Evolutionary conservation across 164 flowering plant genomes (phyloP).

Genomic region (Vitis riparia): DNA sequence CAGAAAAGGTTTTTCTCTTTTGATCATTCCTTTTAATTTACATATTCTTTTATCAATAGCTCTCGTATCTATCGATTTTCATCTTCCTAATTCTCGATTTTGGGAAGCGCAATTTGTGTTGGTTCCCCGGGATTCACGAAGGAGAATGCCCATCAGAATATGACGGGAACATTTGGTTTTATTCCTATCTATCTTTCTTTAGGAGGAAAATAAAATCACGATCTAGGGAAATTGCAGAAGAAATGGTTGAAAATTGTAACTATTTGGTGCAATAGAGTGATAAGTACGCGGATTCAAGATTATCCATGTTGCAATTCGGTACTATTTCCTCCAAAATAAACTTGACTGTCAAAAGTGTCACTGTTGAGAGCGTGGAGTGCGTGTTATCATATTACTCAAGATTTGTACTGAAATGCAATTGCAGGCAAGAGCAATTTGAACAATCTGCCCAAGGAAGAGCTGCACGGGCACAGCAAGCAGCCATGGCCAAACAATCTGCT

Average conservation of each 20-base stretch:
- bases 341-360: no score
- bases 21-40: not conserved
- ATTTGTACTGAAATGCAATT: constrained; percentile 4
- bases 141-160: no score
- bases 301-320: no score
- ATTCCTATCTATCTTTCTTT: no score
- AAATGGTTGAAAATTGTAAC: not conserved
- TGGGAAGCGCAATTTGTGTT: not conserved
- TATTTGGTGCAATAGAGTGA: not conserved
- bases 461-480: constrained; percentile 76
- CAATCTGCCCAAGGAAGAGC: constrained; percentile 91
- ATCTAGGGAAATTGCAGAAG: not conserved
- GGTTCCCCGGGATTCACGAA: no score
- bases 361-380: no score
- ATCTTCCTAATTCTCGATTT: not conserved
- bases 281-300: no score
- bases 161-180: no score
- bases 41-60: not conserved
- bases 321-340: no score
- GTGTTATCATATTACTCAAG: not conserved
- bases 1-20: constrained; percentile 49
- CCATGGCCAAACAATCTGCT: constrained; percentile 61
- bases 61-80: no score
- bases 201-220: not conserved
- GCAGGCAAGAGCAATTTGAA: constrained; percentile 91